Base-by-base conservation (phyloP, 1,284 basidiomycete genomes). In the Sphagnurus paluster region DNA sequence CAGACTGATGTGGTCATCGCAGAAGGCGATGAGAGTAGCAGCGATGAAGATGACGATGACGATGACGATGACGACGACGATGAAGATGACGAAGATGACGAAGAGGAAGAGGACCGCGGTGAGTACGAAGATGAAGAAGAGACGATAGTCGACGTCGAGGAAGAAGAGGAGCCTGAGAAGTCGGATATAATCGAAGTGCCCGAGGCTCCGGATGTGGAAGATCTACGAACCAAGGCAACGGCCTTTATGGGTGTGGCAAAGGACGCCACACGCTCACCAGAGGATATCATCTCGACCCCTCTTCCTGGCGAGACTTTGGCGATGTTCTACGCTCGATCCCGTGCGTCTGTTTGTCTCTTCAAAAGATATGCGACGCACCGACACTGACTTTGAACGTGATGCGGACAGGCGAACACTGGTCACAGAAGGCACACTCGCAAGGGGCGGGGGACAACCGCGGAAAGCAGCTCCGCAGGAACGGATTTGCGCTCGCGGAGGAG, bases 301-400 rank as follows among this genome's bases (percentile, higher is more conserved):
- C 72, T 87, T 5, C 91, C 93, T 0, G 91, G 92, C n/a, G 94
- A 97, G 64, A 90, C 87, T 0, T 67, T 96, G 5, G 84, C 90
- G 0, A 75, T 79, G 64, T 96, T 96, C 66, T 97, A 94, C 60
- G 82, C 87, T 9, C 80, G 93, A 5, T 87, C 87, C 4, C 77
- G 87, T 82, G 62, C 57, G 82, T 71, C 25, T 42, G n/a, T 19
- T 38, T 23, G 19, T 35, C 4, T 26, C 6, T 11, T 34, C 30
- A 6, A 6, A 16, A 28, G 38, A 16, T 30, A 14, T 24, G 13
- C 20, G 20, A 24, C 11, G 33, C 26, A 8, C 19, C 26, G 16
- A 25, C 5, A 20, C 39, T 17, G 39, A 49, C 47, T 36, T 39
- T 17, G 0, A 14, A 19, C 4, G 5, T 42, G 20, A 8, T 33